These are phyloP conservation scores for Ogataea degrootiae DNA, from an alignment of 805 yeast species.

Conservation along the genomic window DNA sequence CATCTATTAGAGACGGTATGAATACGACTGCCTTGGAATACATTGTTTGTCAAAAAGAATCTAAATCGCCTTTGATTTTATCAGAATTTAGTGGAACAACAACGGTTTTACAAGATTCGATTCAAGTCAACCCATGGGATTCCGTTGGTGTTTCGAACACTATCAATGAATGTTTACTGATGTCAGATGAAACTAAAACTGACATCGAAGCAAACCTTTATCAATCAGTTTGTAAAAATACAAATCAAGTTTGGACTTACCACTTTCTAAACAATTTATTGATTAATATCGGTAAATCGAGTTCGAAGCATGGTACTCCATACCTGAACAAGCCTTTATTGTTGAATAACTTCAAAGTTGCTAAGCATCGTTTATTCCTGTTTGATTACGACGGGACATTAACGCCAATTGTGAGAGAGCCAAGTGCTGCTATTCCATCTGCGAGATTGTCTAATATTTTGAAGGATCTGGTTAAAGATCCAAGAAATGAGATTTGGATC, in stretches of 20 bases:
- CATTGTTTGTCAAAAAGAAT: constrained; percentile 77
- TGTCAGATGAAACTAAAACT: constrained; percentile 44
- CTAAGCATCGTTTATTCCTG: constrained; percentile 70
- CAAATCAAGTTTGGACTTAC: constrained; percentile 79
- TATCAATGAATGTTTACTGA: constrained; percentile 60
- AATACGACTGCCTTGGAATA: constrained; percentile 92
- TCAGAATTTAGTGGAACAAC: constrained; percentile 94
- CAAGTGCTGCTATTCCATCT: constrained; percentile 97
- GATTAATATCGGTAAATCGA: constrained; percentile 28
- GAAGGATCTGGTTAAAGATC: constrained; percentile 61
- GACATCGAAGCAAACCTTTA: constrained; percentile 51
- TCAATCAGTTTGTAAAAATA: constrained; percentile 58
- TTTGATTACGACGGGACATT: constrained; percentile 98
- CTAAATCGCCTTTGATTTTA: constrained; percentile 71
- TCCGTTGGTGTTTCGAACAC: constrained; percentile 86
- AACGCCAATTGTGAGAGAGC: constrained; percentile 94
- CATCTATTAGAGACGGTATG: constrained; percentile 93
- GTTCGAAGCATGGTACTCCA: constrained; percentile 62
- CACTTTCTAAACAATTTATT: constrained; percentile 45
- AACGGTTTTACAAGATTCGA: constrained; percentile 62
- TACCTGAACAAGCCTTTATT: constrained; percentile 70
- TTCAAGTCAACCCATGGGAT: constrained; percentile 96
- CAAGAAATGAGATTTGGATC: constrained; percentile 85
- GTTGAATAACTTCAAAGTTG: constrained; percentile 50
- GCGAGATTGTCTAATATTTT: constrained; percentile 59